Percentiles rank a stretch among this genome's conserved stretches.
These are phyloP conservation scores for Populus hybrid DNA, from an alignment of 441 rosid genomes.

Conservation along the genomic window DNA sequence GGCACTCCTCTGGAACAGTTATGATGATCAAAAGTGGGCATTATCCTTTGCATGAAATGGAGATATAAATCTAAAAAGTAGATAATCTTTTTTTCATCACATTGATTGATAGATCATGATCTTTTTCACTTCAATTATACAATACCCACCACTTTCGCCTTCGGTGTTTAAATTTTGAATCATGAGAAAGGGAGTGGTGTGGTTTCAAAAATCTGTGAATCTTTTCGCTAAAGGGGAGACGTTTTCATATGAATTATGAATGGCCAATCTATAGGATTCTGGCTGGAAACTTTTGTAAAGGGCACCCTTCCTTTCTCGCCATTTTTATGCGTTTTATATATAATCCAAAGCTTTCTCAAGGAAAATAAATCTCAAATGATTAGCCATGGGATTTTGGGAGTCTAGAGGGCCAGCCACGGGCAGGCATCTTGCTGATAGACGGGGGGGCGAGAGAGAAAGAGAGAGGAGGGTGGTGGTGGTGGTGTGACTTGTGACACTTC, in stretches of 20 bases:
- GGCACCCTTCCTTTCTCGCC: neutral
- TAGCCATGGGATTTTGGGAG: constrained; percentile 39
- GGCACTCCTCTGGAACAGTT: constrained; percentile 28
- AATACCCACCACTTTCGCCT: constrained; percentile 11
- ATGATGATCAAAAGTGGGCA: constrained; percentile 20
- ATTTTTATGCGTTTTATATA: neutral
- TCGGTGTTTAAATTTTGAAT: constrained; percentile 30
- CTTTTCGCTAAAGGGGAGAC: neutral
- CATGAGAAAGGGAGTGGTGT: constrained; percentile 3
- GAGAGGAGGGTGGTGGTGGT: neutral
- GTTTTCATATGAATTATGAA: constrained; percentile 4
- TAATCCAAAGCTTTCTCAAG: neutral
- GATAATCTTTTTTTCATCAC: constrained; percentile 27
- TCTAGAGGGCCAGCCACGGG: constrained; percentile 2
- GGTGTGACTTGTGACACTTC: constrained; percentile 22
- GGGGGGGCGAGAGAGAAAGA: neutral
- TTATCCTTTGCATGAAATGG: constrained; percentile 25
- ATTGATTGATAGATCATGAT: constrained; percentile 55
- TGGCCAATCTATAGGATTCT: constrained; percentile 4
- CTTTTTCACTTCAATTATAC: constrained; percentile 37
- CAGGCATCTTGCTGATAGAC: constrained; percentile 1
- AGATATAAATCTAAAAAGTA: constrained; percentile 29
- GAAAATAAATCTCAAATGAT: constrained; percentile 33
- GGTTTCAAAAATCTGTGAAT: constrained; percentile 22
- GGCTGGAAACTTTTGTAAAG: neutral